Percentiles rank a stretch among this genome's conserved stretches.
Evolutionary conservation across 352 stramenopile species (phyloP).

Genomic region (Globisporangium ultimum): DNA sequence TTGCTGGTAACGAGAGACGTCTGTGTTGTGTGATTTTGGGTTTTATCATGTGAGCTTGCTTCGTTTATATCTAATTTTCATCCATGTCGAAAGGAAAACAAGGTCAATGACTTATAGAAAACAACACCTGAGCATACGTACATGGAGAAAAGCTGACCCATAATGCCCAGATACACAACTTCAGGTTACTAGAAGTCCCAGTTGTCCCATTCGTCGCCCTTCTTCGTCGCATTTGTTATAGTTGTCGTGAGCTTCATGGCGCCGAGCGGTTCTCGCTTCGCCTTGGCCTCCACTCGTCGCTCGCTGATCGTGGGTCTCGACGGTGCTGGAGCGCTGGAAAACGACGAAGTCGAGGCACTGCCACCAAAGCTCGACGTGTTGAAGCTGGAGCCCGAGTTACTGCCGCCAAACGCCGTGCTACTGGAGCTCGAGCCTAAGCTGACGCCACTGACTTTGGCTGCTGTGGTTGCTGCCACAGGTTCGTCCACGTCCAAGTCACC

Average conservation of each 20-base stretch:
- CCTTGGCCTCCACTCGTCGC: conserved; percentile 49
- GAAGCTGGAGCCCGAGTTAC: conserved; percentile 9
- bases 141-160: not conserved
- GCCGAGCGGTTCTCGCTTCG: conserved; percentile 42
- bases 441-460: conserved; percentile 2
- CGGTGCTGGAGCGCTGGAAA: conserved; percentile 4
- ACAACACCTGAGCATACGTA: not conserved
- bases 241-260: conserved; percentile 59
- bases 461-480: conserved; percentile 3
- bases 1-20: no score
- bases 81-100: conserved; percentile 2
- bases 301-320: conserved; percentile 46
- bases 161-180: no score
- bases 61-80: conserved; percentile 4
- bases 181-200: conserved; percentile 38
- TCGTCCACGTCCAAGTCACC: conserved; percentile 38
- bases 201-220: conserved; percentile 73
- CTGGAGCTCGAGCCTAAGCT: conserved; percentile 6
- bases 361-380: conserved; percentile 6
- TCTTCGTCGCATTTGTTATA: conserved; percentile 18
- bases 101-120: not conserved
- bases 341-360: conserved; percentile 6
- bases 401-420: conserved; percentile 7
- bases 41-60: not conserved
- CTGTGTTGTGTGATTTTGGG: no score